Base-by-base conservation (phyloP, 163 green algal genomes). In the Scenedesmus sp. region DNA sequence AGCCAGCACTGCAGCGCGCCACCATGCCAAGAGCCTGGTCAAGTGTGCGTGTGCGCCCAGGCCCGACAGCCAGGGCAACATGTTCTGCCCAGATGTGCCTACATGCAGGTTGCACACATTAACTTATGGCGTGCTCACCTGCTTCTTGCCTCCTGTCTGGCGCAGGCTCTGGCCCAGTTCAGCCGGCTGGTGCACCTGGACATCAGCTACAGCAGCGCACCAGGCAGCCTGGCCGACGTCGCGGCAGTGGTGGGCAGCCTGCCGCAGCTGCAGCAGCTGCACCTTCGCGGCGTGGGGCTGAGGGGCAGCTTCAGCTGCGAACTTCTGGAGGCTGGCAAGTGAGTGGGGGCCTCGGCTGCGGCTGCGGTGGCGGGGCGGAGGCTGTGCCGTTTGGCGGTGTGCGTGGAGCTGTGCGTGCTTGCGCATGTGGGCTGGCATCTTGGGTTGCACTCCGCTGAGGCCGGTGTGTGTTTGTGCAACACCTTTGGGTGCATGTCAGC, bases 181-280 rank as follows among this genome's bases (percentile, higher is more conserved):
- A 91, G 37, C 26, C 24, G 26, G 51, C 76, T 91, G 86, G 24
- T n/a, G 35, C 76, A 91, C 40, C 37, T 91, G 37, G 86, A 91
- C 49, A 65, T 91, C 13, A 86, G 76, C 51, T 91, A 91, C 46
- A 86, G 51, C 37, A 20, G 6, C 3, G 37, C 76, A 10, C 35
- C 35, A 9, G 76, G 76, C 13, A 86, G 5, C 22, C 18, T 91
- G 0, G 76, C 86, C 46, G 86, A 91, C 26, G 86, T 91, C 37
- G 86, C 76, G 46, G 26, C 44, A 10, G 86, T 91, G 9, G 56
- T 86, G 30, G 40, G 22, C 15, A 26, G 44, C 12, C 33, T 91
- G 51, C 76, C 53, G 9, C 37, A 49, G 86, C 76, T 91, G 51
- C 49, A 86, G 86, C 76, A 86, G 76, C 86, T 91, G 37, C 76